Base-by-base conservation (phyloP, 768 basidiomycete genomes). In the Infundibulicybe gibba region DNA sequence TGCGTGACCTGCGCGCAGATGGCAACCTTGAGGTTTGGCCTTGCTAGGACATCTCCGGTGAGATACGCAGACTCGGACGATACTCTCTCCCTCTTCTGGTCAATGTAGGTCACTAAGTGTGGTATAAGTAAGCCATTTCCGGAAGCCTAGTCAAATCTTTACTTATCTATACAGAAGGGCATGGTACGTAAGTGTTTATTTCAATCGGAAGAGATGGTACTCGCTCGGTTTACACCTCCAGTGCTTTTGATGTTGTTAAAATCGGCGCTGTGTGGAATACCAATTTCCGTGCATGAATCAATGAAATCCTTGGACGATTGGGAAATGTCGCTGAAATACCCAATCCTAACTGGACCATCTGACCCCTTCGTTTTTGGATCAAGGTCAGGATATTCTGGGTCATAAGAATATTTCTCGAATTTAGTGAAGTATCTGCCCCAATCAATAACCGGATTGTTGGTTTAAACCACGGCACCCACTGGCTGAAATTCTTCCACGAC, bases 41-140 rank as follows among this genome's bases (percentile, higher is more conserved):
- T 71, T 5, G 71, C 68, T 5, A 88, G 71, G 3, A 87, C 85
- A 0, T 80, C 69, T 1, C 72, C 62, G 0, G 84, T 87, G 32
- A 89, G 72, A 56, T 88, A 88, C 0, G 83, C n/a, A n/a, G n/a
- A n/a, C n/a, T n/a, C n/a, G n/a, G n/a, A n/a, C n/a, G n/a, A n/a
- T n/a, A n/a, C n/a, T 0, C 87, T 77, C 45, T 66, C 64, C 31
- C 71, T 70, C 10, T 68, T 70, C 31, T 67, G 48, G 54, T 80
- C 71, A 43, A 88, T 71, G 52, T 83, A 88, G 0, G 83, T 85
- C 81, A 87, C 87, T 87, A n/a, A n/a, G n/a, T n/a, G n/a, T n/a
- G n/a, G n/a, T n/a, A n/a, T n/a, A n/a, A n/a, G n/a, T n/a, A n/a
- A n/a, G n/a, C n/a, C n/a, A n/a, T n/a, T n/a, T n/a, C n/a, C n/a